Conservation (phyloP, 2,329 filamentous ascomycete genomes). For the Penicillium sp. region DNA sequence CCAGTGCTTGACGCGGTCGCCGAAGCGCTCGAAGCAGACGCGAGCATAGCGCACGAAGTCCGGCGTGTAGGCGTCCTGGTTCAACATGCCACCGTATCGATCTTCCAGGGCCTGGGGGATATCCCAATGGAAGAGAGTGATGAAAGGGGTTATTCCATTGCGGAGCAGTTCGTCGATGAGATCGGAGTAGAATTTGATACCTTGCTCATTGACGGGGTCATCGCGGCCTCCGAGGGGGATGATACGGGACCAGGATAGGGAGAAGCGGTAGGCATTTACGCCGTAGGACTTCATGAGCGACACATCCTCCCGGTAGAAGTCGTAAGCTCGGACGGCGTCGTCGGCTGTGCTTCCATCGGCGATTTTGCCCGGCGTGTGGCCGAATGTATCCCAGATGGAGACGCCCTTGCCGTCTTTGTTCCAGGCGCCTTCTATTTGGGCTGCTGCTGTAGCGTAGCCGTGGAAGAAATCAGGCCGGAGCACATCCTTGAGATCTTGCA, state of each 20-base stretch:
- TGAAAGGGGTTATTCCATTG: conserved; percentile 64
- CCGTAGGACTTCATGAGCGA: conserved; percentile 62
- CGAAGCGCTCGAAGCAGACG: conserved; percentile 61
- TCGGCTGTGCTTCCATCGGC: conserved; percentile 63
- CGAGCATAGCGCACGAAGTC: conserved; percentile 73
- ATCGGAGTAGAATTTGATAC: conserved; percentile 65
- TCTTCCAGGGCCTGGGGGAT: conserved; percentile 64
- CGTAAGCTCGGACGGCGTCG: conserved; percentile 71
- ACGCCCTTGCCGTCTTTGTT: conserved; percentile 65
- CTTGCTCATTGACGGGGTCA: conserved; percentile 66
- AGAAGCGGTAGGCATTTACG: conserved; percentile 68
- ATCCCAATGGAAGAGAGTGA: conserved; percentile 78
- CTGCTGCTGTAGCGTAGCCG: conserved; percentile 25
- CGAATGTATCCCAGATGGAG: conserved; percentile 77
- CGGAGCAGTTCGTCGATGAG: conserved; percentile 66
- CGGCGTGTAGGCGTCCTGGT: conserved; percentile 64
- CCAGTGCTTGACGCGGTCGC: conserved; percentile 69
- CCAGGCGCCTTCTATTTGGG: conserved; percentile 65
- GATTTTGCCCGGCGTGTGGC: conserved; percentile 64
- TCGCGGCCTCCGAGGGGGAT: conserved; percentile 68
- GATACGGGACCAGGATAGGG: conserved; percentile 64
- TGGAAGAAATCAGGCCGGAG: conserved; percentile 24
- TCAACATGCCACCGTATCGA: conserved; percentile 67
- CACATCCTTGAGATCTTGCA: conserved; percentile 22
- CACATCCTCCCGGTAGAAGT: conserved; percentile 64